These are phyloP conservation scores for Aspergillus fijiensis DNA, from an alignment of 2,329 filamentous ascomycete species.

Conservation along the genomic window DNA sequence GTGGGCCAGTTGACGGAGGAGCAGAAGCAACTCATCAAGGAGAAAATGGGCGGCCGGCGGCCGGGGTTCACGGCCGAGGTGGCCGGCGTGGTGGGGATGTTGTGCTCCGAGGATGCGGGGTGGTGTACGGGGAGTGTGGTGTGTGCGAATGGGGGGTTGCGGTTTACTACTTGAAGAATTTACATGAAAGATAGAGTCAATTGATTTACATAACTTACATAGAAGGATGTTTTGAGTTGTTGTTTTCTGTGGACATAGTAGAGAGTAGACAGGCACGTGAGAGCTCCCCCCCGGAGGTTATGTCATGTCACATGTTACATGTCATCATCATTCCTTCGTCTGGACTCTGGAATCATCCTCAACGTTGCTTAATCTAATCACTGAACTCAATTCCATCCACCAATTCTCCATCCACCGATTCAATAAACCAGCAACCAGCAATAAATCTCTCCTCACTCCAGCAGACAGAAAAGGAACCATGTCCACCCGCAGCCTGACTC, in stretches of 20 bases:
- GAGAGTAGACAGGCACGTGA: no score
- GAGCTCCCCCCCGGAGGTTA: no score
- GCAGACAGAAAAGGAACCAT: no score
- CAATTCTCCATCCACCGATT: no score
- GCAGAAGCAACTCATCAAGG: slow-evolving; percentile 60
- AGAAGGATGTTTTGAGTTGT: no score
- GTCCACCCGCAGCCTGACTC: no score
- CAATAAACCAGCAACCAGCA: no score
- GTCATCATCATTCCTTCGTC: background rate
- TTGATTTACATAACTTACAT: no score
- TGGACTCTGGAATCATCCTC: no score
- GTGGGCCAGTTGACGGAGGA: slow-evolving; percentile 62
- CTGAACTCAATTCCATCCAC: background rate
- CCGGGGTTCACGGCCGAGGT: slow-evolving; percentile 69
- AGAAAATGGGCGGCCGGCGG: slow-evolving; percentile 57
- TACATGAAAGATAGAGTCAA: no score
- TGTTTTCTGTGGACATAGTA: background rate
- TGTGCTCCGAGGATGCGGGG: slow-evolving; percentile 67
- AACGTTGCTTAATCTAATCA: no score
- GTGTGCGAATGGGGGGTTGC: slow-evolving; percentile 77
- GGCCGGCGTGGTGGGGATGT: slow-evolving; percentile 73
- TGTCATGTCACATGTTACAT: background rate
- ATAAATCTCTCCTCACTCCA: no score
- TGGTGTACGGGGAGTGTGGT: slow-evolving; percentile 81
- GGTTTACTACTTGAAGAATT: background rate